These are phyloP conservation scores for Oenanthe sinensis DNA, from an alignment of 129 eudicot genomes.

Conservation along the genomic window DNA sequence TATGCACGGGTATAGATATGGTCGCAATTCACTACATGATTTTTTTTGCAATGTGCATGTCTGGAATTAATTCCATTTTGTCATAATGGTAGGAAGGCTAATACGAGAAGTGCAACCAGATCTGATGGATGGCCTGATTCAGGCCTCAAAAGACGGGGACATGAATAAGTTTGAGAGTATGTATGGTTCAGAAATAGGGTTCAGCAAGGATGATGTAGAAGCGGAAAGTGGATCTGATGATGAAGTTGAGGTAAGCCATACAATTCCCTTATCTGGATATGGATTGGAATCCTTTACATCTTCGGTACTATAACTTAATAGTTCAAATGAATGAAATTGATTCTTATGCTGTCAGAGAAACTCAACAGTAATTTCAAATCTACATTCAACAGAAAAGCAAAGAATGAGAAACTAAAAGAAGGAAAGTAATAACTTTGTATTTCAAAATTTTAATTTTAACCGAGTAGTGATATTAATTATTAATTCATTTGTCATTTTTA, in stretches of 20 bases:
- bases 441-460: not conserved
- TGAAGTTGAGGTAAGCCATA: slow-evolving; percentile 49
- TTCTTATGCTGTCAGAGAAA: not conserved
- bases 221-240: slow-evolving; percentile 45
- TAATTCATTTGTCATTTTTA: not conserved
- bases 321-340: not conserved
- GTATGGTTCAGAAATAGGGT: slow-evolving; percentile 36
- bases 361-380: not conserved
- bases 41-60: not conserved
- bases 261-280: not conserved
- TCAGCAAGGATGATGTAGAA: slow-evolving; percentile 29
- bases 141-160: slow-evolving; percentile 74
- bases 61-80: not conserved
- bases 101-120: slow-evolving; percentile 72
- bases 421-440: not conserved
- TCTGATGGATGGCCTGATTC: slow-evolving; percentile 61
- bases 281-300: not conserved
- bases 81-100: slow-evolving; percentile 52
- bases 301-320: not conserved
- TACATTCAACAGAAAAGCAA: not conserved
- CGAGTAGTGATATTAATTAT: not conserved
- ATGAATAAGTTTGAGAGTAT: slow-evolving; percentile 43
- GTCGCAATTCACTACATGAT: not conserved
- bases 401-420: not conserved
- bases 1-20: too few species aligned